A percentile compares a stretch with the other conserved stretches of the same genome.
phyloP scores from a whole-genome alignment of 2,329 filamentous ascomycete species.

The Corniculantispora saksenae region DNA sequence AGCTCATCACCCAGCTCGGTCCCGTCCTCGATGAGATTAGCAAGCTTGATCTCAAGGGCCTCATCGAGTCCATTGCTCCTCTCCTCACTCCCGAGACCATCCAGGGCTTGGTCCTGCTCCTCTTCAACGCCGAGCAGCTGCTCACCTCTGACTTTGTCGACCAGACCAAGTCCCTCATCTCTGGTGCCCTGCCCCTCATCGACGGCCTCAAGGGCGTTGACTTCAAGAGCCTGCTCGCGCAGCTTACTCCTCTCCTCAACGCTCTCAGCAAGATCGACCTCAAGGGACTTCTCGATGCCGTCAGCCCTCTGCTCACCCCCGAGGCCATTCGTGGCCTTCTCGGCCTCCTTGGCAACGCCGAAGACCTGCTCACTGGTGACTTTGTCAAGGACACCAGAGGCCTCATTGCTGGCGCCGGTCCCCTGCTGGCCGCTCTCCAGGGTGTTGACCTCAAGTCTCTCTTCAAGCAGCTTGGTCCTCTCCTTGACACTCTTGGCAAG shows the following conservation, averaged over 20 bases:
- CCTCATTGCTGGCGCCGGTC: slow-evolving; percentile 39
- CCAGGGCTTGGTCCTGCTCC: slow-evolving; percentile 33
- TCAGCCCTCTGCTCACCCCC: slow-evolving; percentile 38
- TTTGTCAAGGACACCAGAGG: slow-evolving; percentile 45
- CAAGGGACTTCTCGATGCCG: slow-evolving; percentile 33
- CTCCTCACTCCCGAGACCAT: slow-evolving; percentile 31
- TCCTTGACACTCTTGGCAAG: slow-evolving; percentile 38
- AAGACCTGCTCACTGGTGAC: slow-evolving; percentile 37
- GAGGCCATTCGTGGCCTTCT: slow-evolving; percentile 36
- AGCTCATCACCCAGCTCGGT: slow-evolving; percentile 21
- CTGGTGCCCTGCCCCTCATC: slow-evolving; percentile 26
- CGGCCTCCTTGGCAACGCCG: slow-evolving; percentile 39
- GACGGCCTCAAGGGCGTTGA: slow-evolving; percentile 24
- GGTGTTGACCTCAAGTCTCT: slow-evolving; percentile 41
- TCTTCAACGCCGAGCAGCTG: slow-evolving; percentile 32
- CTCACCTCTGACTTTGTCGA: slow-evolving; percentile 31
- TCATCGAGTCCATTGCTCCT: slow-evolving; percentile 30
- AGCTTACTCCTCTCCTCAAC: slow-evolving; percentile 33
- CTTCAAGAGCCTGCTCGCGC: slow-evolving; percentile 29
- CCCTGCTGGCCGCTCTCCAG: slow-evolving; percentile 37
- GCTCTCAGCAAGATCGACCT: slow-evolving; percentile 37
- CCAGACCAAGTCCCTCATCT: slow-evolving; percentile 30
- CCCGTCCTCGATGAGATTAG: slow-evolving; percentile 30
- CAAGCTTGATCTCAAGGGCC: slow-evolving; percentile 33
- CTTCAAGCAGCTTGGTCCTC: slow-evolving; percentile 32